phyloP scores from a whole-genome alignment of 441 rosid species.

The Aleurites moluccanus region DNA sequence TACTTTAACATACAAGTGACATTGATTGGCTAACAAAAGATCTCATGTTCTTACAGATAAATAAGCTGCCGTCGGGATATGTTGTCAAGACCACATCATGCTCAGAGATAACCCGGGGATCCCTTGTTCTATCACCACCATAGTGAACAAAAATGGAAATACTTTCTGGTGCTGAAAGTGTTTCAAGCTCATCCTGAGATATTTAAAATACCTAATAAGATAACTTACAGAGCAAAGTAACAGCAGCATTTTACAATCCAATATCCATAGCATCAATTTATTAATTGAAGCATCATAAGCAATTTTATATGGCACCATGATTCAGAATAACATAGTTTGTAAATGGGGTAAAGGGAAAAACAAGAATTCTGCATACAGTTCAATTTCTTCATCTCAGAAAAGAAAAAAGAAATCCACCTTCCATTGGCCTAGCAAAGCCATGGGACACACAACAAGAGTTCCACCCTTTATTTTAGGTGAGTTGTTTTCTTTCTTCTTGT shows the following conservation, averaged over 20 bases:
- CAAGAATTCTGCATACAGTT: background rate
- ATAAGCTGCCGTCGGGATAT: conserved; percentile 55
- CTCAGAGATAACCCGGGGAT: conserved; percentile 45
- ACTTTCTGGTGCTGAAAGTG: conserved; percentile 51
- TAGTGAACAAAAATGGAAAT: conserved; percentile 59
- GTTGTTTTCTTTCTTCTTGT: conserved; percentile 25
- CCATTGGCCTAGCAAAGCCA: conserved; percentile 77
- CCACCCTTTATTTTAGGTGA: conserved; percentile 51
- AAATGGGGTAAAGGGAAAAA: background rate
- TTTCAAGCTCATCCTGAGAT: conserved; percentile 67
- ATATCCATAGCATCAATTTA: background rate
- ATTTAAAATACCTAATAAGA: conserved; percentile 11
- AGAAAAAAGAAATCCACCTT: conserved; percentile 40
- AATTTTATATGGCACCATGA: background rate
- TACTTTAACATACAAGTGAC: background rate
- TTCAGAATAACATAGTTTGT: background rate
- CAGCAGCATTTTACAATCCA: background rate
- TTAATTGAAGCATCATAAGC: conserved; percentile 3
- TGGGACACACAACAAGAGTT: conserved; percentile 74
- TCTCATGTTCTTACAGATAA: conserved; percentile 43
- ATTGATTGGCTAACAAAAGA: conserved; percentile 3
- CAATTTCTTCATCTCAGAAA: background rate
- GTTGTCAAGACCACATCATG: conserved; percentile 72
- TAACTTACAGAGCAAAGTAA: background rate
- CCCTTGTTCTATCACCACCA: conserved; percentile 59